These are phyloP conservation scores for Curvularia lunata DNA, from an alignment of 2,329 filamentous ascomycete species.

Conservation along the genomic window DNA sequence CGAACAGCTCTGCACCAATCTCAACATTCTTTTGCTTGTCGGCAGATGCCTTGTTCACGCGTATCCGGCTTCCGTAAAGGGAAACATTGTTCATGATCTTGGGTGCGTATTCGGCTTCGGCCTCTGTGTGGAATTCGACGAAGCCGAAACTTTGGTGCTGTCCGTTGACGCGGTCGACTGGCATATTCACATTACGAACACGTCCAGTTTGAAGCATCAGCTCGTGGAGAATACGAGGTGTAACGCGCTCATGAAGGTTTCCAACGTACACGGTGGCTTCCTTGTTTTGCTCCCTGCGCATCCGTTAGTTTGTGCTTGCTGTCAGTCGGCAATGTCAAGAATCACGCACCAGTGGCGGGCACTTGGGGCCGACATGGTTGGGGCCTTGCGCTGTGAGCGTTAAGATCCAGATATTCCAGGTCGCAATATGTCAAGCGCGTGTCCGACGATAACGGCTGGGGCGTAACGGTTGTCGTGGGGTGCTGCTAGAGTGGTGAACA, in stretches of 20 bases:
- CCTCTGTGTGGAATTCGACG: conserved; percentile 95
- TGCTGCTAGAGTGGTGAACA: conserved; percentile 8
- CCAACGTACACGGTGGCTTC: conserved; percentile 98
- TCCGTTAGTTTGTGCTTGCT: conserved; percentile 22
- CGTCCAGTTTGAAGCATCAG: conserved; percentile 97
- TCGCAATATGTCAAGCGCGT: conserved; percentile 2
- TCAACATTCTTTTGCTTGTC: conserved; percentile 94
- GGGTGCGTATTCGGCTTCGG: conserved; percentile 95
- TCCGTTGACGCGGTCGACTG: conserved; percentile 96
- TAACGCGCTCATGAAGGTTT: conserved; percentile 96
- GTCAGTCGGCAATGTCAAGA: neutral
- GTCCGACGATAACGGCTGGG: neutral
- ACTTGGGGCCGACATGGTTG: conserved; percentile 63
- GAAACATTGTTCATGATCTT: conserved; percentile 96
- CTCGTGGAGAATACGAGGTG: conserved; percentile 91
- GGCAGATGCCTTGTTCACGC: conserved; percentile 92
- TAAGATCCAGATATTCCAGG: neutral
- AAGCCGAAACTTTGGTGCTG: conserved; percentile 98
- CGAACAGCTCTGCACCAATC: conserved; percentile 94
- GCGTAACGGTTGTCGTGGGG: conserved; percentile 11
- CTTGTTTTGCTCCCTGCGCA: conserved; percentile 78
- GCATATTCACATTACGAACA: conserved; percentile 97
- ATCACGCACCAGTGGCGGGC: conserved; percentile 74
- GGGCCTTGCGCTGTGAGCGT: neutral
- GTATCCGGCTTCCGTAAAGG: conserved; percentile 90